Conservation (phyloP, 768 basidiomycete genomes). For the Termitomyces sp. region DNA sequence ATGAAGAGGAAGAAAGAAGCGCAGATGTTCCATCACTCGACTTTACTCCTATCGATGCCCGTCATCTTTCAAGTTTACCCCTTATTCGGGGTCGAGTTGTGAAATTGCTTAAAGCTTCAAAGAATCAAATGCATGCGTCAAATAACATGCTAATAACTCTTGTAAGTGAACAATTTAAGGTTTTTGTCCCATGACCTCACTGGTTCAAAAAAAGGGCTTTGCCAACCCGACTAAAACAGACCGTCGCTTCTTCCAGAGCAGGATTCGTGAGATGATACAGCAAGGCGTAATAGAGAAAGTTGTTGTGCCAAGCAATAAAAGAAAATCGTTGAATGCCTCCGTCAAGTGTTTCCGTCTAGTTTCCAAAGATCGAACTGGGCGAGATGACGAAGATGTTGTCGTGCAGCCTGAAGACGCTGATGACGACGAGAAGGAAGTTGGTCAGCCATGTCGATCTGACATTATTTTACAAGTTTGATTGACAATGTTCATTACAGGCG, state of each 20-base stretch:
- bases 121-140: slow-evolving; percentile 65
- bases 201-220: slow-evolving; percentile 55
- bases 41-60: slow-evolving; percentile 73
- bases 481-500: slow-evolving; percentile 15
- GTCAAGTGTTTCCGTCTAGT: slow-evolving; percentile 69
- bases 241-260: slow-evolving; percentile 75
- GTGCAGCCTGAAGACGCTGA: slow-evolving; percentile 40
- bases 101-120: slow-evolving; percentile 65
- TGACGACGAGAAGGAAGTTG: slow-evolving; percentile 29
- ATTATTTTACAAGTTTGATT: neutral
- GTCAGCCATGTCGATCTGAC: slow-evolving; percentile 8
- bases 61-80: slow-evolving; percentile 70
- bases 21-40: slow-evolving; percentile 28
- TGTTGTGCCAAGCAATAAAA: slow-evolving; percentile 54
- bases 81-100: slow-evolving; percentile 68
- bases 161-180: slow-evolving; percentile 33
- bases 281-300: slow-evolving; percentile 75
- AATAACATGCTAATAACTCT: slow-evolving; percentile 74
- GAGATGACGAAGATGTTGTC: slow-evolving; percentile 28
- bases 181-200: neutral
- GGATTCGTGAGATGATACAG: slow-evolving; percentile 67
- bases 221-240: slow-evolving; percentile 68
- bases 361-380: slow-evolving; percentile 29
- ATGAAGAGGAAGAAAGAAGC: slow-evolving; percentile 30
- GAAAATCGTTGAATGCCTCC: slow-evolving; percentile 37